phyloP scores from a whole-genome alignment of 2,329 filamentous ascomycete species.

The Fusarium verticillioides region DNA sequence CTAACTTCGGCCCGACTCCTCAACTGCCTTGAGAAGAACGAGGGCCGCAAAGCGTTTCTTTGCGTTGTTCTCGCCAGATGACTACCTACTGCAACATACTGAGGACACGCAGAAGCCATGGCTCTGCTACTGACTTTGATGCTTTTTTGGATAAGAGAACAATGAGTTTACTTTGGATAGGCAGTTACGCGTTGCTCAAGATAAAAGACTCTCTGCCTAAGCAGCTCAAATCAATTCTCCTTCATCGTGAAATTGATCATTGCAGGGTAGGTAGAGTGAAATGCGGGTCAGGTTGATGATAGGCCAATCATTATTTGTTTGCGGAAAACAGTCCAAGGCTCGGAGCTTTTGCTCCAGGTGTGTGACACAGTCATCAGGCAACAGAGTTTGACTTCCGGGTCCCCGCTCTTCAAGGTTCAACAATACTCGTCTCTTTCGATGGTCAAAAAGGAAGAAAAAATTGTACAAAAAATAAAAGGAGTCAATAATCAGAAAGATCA shows the following conservation, averaged over 20 bases:
- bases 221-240: background rate
- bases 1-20: background rate
- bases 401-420: no score
- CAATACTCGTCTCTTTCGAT: accelerated
- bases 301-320: background rate
- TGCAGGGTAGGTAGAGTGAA: background rate
- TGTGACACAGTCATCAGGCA: background rate
- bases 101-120: no score
- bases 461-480: background rate
- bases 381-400: background rate
- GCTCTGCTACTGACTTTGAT: no score
- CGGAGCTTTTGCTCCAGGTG: background rate
- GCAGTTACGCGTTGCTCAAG: no score
- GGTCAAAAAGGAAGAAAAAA: no score
- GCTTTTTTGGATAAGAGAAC: no score
- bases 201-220: background rate
- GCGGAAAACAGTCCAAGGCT: background rate
- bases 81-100: no score
- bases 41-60: background rate
- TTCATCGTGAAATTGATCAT: no score
- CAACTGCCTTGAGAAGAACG: background rate
- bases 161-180: no score
- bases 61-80: background rate
- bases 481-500: accelerated
- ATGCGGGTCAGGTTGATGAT: no score